Conservation (phyloP, 225 moss, liverwort and hornwort species). For the Marchantia polymorpha region DNA sequence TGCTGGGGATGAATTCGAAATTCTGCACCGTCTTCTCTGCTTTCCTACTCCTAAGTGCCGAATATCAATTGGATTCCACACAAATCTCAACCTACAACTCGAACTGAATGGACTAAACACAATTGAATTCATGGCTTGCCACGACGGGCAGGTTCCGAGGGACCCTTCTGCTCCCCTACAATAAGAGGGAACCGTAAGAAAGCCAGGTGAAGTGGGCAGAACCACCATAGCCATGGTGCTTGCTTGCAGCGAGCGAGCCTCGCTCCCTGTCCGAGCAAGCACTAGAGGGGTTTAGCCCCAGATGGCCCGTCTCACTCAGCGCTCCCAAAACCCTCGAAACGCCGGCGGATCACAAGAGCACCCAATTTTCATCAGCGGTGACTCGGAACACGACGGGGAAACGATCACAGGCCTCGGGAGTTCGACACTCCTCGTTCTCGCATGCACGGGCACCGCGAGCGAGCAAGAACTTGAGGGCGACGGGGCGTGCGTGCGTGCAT, state of each 20-base stretch:
- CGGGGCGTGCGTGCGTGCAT: no score
- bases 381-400: no score
- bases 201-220: neutral
- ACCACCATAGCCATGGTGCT: slow-evolving; percentile 30
- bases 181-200: neutral
- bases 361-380: no score
- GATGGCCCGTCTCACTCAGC: neutral
- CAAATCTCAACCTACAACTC: neutral
- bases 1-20: neutral
- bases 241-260: neutral
- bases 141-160: no score
- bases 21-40: neutral
- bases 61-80: neutral
- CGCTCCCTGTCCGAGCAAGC: neutral
- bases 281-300: neutral
- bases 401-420: no score
- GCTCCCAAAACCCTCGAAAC: neutral
- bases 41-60: neutral
- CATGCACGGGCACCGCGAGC: no score
- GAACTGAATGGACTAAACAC: neutral
- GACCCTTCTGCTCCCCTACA: neutral
- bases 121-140: neutral
- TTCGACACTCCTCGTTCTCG: no score
- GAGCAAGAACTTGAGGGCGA: no score
- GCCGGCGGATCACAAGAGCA: no score